Percentiles rank a stretch among this genome's conserved stretches.
These are phyloP conservation scores for Xanthoconium stramineum DNA, from an alignment of 768 basidiomycete genomes.

Conservation along the genomic window DNA sequence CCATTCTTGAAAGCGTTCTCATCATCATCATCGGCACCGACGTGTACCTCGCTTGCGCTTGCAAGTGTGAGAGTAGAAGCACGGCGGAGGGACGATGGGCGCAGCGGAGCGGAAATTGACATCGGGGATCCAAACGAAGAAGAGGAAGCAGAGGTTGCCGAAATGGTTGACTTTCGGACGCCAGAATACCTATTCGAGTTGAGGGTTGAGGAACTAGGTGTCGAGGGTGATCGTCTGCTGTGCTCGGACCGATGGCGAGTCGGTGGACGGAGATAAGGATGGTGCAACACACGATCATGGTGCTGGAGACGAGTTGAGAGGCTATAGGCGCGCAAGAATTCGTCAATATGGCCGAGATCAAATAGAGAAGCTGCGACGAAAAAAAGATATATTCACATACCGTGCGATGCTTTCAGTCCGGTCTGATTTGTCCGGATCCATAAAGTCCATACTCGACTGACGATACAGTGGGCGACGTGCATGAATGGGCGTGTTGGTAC, in stretches of 20 bases:
- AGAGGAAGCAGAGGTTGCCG: constrained; percentile 27
- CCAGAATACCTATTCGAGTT: constrained; percentile 39
- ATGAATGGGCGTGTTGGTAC: constrained; percentile 45
- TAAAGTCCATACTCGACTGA: constrained; percentile 87
- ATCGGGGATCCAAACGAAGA: constrained; percentile 38
- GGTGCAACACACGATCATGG: constrained; percentile 58
- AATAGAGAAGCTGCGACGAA: neutral
- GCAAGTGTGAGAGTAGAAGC: constrained; percentile 32
- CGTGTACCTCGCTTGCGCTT: constrained; percentile 17
- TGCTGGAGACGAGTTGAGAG: constrained; percentile 67
- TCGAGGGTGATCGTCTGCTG: constrained; percentile 40
- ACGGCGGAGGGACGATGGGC: constrained; percentile 42
- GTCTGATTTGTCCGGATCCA: constrained; percentile 47
- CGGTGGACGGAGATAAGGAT: constrained; percentile 52
- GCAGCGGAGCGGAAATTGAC: constrained; percentile 35
- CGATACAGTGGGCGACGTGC: constrained; percentile 62
- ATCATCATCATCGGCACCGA: constrained; percentile 4
- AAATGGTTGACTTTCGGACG: constrained; percentile 30
- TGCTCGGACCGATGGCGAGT: constrained; percentile 22
- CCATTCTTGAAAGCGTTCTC: constrained; percentile 10
- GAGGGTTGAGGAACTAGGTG: constrained; percentile 63
- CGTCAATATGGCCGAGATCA: constrained; percentile 7
- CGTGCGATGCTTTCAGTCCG: constrained; percentile 53
- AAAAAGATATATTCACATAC: constrained; percentile 40
- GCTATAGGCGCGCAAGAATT: constrained; percentile 34